Evolutionary conservation across 139 green algal genomes (phyloP).

Genomic region (Tetratostichococcus sp.): DNA sequence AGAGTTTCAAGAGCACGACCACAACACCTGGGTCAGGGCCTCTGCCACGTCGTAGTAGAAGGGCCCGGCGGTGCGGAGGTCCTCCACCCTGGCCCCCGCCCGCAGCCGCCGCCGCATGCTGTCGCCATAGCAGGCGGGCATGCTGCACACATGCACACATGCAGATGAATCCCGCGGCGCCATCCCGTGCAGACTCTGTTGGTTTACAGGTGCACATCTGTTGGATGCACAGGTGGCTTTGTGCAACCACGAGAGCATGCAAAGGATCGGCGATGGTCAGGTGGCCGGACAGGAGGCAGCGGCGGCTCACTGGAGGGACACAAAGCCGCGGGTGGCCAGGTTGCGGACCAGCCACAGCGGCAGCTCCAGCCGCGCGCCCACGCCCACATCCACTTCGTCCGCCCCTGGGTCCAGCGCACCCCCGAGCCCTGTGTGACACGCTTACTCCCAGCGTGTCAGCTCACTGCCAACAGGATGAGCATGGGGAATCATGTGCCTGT

Average conservation of each 20-base stretch:
- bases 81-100: background rate
- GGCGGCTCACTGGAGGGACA: background rate
- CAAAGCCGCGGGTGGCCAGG: background rate
- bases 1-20: no score
- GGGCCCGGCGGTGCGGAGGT: background rate
- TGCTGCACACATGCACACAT: background rate
- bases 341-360: background rate
- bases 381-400: background rate
- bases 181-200: no score
- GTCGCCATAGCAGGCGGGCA: background rate
- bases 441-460: no score
- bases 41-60: background rate
- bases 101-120: background rate
- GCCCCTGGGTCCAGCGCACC: background rate
- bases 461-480: no score
- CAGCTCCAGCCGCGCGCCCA: background rate
- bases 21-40: background rate
- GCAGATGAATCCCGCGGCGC: no score
- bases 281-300: no score
- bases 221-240: no score
- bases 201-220: no score
- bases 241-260: no score
- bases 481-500: no score
- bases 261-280: no score
- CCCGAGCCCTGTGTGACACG: background rate